Evolutionary conservation across 2,329 filamentous ascomycete genomes (phyloP), one percentile per base, ranked within the genome.

Genomic region (Exophiala bonariae): DNA sequence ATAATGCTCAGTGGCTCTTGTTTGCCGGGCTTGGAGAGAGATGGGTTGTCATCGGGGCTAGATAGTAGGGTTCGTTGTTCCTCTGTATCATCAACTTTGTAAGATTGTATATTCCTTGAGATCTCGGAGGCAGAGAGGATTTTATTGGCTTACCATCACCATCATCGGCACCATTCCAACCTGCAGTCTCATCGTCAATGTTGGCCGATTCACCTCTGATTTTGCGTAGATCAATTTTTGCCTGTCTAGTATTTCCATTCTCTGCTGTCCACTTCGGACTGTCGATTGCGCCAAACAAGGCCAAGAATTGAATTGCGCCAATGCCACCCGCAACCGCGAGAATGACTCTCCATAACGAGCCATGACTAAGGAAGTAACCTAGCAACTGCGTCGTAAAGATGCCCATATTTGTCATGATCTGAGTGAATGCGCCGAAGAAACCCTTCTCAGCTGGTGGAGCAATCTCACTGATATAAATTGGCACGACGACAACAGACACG

Each of bases 391-490:
- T 85, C 19, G 82, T 71, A 34, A 99, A 70, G 43, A 99, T 96
- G 46, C 93, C 93, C 18, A 91, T 73, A 62, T 97, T 97, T 73
- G 91, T 91, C 68, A 90, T 91, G 62, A 97, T 84, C 66, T 99
- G 93, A 0, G 93, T 97, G 69, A 95, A 87, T 48, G 81, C 75
- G 10, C 82, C 82, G 59, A 96, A 97, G 55, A 95, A 82, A 8
- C 90, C 91, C 45, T 84, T 82, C 57, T 86, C 80, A 13, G 75
- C 72, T 0, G 83, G 83, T 3, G 92, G 93, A 0, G 91, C 86
- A 19, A 96, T 81, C 68, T 99, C 93, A 35, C 89, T 91, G 59
- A 99, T 90, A 73, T 95, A 99, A 17, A 99, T 81, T 1, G 93
- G 93, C 1, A 95, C 91, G 31, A 96, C 89, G 16, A 99, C 93